Percentiles rank a stretch among this genome's conserved stretches.
Conservation (phyloP, 139 green algal species). For the Chlamydomonas sp. region DNA sequence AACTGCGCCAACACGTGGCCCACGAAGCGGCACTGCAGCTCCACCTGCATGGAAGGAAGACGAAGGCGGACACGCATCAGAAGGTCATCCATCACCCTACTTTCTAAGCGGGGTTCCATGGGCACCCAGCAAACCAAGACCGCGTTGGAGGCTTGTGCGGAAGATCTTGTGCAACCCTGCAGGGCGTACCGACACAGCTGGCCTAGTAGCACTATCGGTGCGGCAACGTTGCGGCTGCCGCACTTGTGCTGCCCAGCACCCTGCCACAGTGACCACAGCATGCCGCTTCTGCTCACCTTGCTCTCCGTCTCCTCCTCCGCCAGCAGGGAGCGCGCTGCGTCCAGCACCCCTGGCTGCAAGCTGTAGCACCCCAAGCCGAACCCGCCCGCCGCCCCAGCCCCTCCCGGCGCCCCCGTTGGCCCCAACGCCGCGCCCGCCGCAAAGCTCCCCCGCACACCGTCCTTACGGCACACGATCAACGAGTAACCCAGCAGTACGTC, state of each 20-base stretch:
- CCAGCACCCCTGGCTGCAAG: slow-evolving; percentile 20
- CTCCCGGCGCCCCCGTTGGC: background rate
- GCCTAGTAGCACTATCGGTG: no score
- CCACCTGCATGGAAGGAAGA: background rate
- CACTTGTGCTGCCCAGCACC: background rate
- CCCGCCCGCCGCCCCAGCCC: background rate
- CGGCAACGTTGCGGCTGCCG: background rate
- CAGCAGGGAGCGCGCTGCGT: background rate
- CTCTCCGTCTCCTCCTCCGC: slow-evolving; percentile 2
- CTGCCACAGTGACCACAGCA: background rate
- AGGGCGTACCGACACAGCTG: no score
- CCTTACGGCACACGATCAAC: slow-evolving; percentile 10
- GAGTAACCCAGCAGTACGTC: slow-evolving; percentile 39
- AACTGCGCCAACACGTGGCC: slow-evolving; percentile 30
- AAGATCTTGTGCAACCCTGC: no score
- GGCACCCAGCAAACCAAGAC: no score
- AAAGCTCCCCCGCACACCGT: background rate
- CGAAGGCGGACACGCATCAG: no score
- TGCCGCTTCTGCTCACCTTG: background rate
- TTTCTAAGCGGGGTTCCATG: no score
- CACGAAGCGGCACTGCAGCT: slow-evolving; percentile 43
- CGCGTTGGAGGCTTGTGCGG: no score
- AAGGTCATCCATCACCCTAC: no score
- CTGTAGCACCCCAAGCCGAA: slow-evolving; percentile 25
- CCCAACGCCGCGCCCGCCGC: background rate